These are phyloP conservation scores for Xylariales sp. DNA, from an alignment of 2,329 filamentous ascomycete species.

Conservation along the genomic window DNA sequence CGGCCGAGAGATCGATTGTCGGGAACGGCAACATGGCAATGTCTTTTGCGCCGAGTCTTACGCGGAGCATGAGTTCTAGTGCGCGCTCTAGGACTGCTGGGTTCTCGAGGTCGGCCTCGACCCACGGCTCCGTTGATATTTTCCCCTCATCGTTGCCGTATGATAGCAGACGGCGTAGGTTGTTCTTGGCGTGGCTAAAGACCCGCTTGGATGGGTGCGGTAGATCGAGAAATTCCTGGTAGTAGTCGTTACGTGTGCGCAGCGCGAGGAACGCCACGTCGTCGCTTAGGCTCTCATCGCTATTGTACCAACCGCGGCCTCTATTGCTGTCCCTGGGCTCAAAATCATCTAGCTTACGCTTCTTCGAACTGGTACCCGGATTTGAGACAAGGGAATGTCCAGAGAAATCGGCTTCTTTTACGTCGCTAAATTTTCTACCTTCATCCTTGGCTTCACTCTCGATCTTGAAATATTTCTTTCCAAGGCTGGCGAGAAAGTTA, in stretches of 20 bases:
- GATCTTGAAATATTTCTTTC: background rate
- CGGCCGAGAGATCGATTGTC: conserved; percentile 41
- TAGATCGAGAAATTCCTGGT: conserved; percentile 43
- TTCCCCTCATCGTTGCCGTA: conserved; percentile 28
- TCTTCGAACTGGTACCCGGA: background rate
- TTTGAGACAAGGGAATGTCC: background rate
- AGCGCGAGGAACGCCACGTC: conserved; percentile 34
- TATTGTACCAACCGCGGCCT: conserved; percentile 17
- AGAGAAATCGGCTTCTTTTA: background rate
- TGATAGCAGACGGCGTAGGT: conserved; percentile 42
- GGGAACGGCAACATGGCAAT: conserved; percentile 47
- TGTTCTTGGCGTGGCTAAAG: conserved; percentile 46
- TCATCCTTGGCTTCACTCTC: background rate
- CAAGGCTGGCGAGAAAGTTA: too few relatives aligned
- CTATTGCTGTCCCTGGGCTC: conserved; percentile 10
- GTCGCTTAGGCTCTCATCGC: background rate
- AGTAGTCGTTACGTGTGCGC: conserved; percentile 40
- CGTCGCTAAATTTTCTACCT: background rate
- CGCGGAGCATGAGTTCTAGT: conserved; percentile 46
- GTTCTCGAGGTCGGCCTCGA: conserved; percentile 36
- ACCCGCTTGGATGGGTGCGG: conserved; percentile 30
- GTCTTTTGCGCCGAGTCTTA: conserved; percentile 39
- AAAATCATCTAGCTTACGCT: conserved; percentile 2
- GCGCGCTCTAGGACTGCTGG: conserved; percentile 46
- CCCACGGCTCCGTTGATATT: conserved; percentile 29